Evolutionary conservation across 495 filamentous ascomycete species (phyloP), one percentile per base, ranked within the genome.

Genomic region (Apodospora peruviana): DNA sequence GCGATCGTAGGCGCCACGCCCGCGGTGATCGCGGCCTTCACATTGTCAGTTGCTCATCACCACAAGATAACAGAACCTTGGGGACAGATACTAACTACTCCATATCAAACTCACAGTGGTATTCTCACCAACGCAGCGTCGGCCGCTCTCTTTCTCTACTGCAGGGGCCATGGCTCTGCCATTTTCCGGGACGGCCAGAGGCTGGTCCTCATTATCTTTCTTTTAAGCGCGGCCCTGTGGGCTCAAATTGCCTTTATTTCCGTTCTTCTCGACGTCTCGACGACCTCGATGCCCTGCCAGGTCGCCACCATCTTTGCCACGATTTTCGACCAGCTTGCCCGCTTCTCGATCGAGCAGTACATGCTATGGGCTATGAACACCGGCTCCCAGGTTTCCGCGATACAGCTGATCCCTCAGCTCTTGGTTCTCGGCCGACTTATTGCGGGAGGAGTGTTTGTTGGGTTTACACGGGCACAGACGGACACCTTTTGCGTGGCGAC

Each of bases 181-280:
- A 60, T 76, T 42, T 72, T 77, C 56, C 62, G 71, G 68, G 76
- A 80, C 71, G 72, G 76, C 73, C 71, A 69, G 77, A 80, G 77
- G 77, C 77, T 80, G 77, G 77, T 74, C 76, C 77, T 80, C 77
- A 57, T 74, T 55, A 52, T 68, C 42, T 80, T 80, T 58, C 66
- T 79, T 49, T 42, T 69, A 9, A 72, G 70, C 49, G 64, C 70
- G 23, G 71, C 71, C 42, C 65, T 74, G 62, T 80, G 77, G 77
- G 75, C 73, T 37, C 58, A 71, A 18, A 51, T 69, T 57, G 71
- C 72, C 46, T 79, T 80, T 47, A 56, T 74, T 42, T 56, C 70
- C 1, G 64, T 74, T 19, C 56, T 77, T 20, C 64, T 80, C 56
- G 60, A 75, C 25, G 39, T 52, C 42, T 48, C 65, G 9, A 63